Percentiles rank a stretch among this genome's conserved stretches.
phyloP scores from a whole-genome alignment of 2,329 filamentous ascomycete genomes.

The Cladosporium oxysporum region DNA sequence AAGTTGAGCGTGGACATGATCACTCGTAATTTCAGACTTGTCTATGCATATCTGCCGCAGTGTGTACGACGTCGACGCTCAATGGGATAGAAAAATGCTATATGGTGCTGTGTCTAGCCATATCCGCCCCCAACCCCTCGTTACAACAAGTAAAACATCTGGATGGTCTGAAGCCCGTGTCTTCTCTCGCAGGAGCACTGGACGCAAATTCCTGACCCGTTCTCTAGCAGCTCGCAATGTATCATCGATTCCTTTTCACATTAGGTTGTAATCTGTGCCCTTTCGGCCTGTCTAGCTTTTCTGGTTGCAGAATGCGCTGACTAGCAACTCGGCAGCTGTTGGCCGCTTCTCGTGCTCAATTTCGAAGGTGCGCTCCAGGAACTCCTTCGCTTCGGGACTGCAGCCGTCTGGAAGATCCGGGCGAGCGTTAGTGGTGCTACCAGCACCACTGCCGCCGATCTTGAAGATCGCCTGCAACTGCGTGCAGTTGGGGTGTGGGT shows the following conservation, averaged over 20 bases:
- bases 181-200: not conserved
- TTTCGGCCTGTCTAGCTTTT: constrained; percentile 1
- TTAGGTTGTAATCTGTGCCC: not conserved
- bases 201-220: not conserved
- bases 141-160: not conserved
- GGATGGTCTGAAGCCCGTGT: not conserved
- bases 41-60: not conserved
- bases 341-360: constrained; percentile 91
- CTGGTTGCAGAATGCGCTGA: constrained; percentile 65
- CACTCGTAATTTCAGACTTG: not conserved
- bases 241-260: constrained; percentile 8
- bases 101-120: constrained; percentile 16
- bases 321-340: constrained; percentile 85
- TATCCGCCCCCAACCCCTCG: not conserved
- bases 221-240: not conserved
- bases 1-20: not conserved
- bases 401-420: constrained; percentile 87
- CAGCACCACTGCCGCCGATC: constrained; percentile 74
- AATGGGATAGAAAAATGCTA: not conserved
- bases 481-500: constrained; percentile 95
- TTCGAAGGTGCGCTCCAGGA: constrained; percentile 89
- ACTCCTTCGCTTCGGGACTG: constrained; percentile 78
- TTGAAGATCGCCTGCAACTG: constrained; percentile 99
- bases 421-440: constrained; percentile 58
- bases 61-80: not conserved